Conservation (phyloP, 192 early-diverging fungal genomes). For the Dissophora ornata region DNA sequence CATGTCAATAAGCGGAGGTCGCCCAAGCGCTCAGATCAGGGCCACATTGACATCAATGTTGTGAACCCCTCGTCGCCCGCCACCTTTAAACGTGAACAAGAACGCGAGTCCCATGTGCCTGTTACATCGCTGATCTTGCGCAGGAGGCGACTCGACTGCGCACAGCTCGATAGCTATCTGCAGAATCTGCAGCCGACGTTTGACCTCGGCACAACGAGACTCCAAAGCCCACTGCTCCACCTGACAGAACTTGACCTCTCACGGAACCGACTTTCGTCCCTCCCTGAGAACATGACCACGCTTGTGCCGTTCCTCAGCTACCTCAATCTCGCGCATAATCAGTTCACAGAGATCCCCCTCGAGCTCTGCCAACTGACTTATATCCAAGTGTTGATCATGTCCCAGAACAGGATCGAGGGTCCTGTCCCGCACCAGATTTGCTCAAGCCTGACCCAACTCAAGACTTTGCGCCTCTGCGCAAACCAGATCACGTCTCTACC, state of each 20-base stretch:
- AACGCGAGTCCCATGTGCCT: slow-evolving; percentile 37
- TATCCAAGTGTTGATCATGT: slow-evolving; percentile 60
- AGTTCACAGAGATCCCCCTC: slow-evolving; percentile 58
- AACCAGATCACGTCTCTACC: slow-evolving; percentile 59
- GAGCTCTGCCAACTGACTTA: slow-evolving; percentile 57
- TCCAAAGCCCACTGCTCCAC: slow-evolving; percentile 53
- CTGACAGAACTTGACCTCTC: slow-evolving; percentile 66
- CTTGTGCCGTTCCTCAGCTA: slow-evolving; percentile 44
- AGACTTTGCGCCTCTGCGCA: slow-evolving; percentile 53
- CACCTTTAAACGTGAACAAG: slow-evolving; percentile 39
- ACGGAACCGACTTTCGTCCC: slow-evolving; percentile 55
- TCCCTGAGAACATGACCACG: slow-evolving; percentile 55
- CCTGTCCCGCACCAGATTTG: slow-evolving; percentile 54
- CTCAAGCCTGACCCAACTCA: slow-evolving; percentile 49
- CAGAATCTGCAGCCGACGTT: slow-evolving; percentile 37
- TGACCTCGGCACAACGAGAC: slow-evolving; percentile 37
- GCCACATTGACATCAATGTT: slow-evolving; percentile 45
- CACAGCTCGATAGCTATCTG: slow-evolving; percentile 50
- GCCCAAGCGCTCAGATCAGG: slow-evolving; percentile 22
- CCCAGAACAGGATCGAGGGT: slow-evolving; percentile 61
- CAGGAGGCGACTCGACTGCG: slow-evolving; percentile 51
- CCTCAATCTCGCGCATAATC: slow-evolving; percentile 62
- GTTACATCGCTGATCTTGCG: slow-evolving; percentile 57
- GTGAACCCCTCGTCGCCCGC: slow-evolving; percentile 22
- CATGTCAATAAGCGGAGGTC: slow-evolving; percentile 54